phyloP scores from a whole-genome alignment of 2,329 filamentous ascomycete genomes.

The Dothiorella sarmentorum region DNA sequence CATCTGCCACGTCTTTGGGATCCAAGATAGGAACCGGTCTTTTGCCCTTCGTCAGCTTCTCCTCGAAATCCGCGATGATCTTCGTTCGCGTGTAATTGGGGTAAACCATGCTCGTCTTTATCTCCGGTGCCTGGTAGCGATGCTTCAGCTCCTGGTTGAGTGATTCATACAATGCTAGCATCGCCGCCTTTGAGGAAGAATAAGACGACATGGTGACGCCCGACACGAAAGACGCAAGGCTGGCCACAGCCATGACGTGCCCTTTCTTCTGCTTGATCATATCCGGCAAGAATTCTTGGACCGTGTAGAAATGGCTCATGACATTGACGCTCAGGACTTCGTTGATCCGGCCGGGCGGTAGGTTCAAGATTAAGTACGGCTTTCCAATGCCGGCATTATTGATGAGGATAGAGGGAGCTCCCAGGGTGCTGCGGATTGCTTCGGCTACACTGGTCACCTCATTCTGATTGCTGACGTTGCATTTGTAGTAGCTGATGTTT shows the following conservation, averaged over 20 bases:
- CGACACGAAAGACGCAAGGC: slow-evolving; percentile 29
- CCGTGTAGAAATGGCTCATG: slow-evolving; percentile 27
- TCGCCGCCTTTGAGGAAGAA: slow-evolving; percentile 29
- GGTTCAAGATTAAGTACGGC: slow-evolving; percentile 20
- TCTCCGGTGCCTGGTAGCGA: slow-evolving; percentile 23
- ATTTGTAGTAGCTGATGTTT: slow-evolving; percentile 30
- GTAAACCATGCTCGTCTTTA: slow-evolving; percentile 30
- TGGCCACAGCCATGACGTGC: slow-evolving; percentile 30
- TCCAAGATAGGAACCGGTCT: slow-evolving; percentile 21
- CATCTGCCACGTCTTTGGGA: slow-evolving; percentile 26
- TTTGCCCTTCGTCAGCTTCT: background rate
- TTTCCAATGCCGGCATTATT: slow-evolving; percentile 31
- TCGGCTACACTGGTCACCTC: slow-evolving; percentile 23
- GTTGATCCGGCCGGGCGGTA: slow-evolving; percentile 26
- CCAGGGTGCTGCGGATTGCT: slow-evolving; percentile 24
- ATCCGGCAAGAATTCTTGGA: slow-evolving; percentile 30
- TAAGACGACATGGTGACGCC: slow-evolving; percentile 29
- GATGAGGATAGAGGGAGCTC: slow-evolving; percentile 28
- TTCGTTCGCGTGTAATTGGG: slow-evolving; percentile 29
- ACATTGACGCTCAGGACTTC: slow-evolving; percentile 30
- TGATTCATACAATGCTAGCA: slow-evolving; percentile 31
- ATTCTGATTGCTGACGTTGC: slow-evolving; percentile 26
- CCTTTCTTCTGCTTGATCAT: slow-evolving; percentile 31
- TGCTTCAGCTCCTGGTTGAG: slow-evolving; percentile 40
- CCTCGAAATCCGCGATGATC: slow-evolving; percentile 25